phyloP scores from a whole-genome alignment of 2,329 filamentous ascomycete species.

The Aurifilum marmelostoma region DNA sequence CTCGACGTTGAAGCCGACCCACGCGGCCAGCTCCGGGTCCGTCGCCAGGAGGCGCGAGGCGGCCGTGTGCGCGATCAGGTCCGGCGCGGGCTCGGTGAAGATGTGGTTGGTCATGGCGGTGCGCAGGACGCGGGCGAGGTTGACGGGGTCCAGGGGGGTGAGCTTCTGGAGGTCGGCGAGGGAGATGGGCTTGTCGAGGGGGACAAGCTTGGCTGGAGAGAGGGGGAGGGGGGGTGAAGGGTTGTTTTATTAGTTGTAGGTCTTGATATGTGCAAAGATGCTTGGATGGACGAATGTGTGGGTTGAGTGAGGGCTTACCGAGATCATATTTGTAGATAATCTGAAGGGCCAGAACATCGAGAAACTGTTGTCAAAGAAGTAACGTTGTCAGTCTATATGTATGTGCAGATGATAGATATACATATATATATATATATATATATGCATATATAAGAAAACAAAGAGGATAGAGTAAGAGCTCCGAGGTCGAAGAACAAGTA shows the following conservation, averaged over 20 bases:
- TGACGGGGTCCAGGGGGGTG: constrained; percentile 51
- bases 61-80: constrained; percentile 58
- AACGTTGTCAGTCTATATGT: neutral
- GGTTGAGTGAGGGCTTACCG: constrained; percentile 43
- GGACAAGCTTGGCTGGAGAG: constrained; percentile 52
- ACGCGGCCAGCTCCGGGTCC: constrained; percentile 53
- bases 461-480: neutral
- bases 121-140: constrained; percentile 55
- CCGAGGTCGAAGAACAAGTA: neutral
- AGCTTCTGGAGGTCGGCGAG: constrained; percentile 50
- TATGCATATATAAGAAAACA: neutral
- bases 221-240: too few species aligned
- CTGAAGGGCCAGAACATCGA: constrained; percentile 54
- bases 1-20: constrained; percentile 59
- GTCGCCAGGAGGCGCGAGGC: constrained; percentile 55
- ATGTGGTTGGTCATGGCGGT: constrained; percentile 62
- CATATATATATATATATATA: neutral
- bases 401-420: neutral
- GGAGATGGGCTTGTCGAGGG: constrained; percentile 48
- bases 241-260: too few species aligned
- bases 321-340: constrained; percentile 55
- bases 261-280: too few species aligned
- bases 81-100: constrained; percentile 55
- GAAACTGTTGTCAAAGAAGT: constrained; percentile 42
- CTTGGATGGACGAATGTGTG: too few species aligned